Percentiles rank a stretch among this genome's conserved stretches.
Evolutionary conservation across 2,329 filamentous ascomycete species (phyloP).

Genomic region (Colletotrichum gigasporum): DNA sequence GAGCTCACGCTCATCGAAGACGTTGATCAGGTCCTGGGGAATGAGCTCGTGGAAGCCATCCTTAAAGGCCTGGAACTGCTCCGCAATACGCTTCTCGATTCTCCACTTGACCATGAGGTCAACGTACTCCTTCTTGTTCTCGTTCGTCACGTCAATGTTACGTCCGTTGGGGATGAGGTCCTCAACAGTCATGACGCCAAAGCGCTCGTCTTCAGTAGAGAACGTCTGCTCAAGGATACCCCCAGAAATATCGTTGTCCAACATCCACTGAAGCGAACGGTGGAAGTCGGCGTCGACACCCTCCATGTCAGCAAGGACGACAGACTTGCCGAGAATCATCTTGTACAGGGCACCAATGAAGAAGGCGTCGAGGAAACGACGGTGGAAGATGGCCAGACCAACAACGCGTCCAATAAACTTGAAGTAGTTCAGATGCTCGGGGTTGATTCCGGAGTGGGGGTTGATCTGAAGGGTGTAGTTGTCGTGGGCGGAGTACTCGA

Average conservation of each 20-base stretch:
- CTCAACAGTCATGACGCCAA: conserved; percentile 92
- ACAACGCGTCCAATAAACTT: conserved; percentile 99
- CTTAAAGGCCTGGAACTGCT: conserved; percentile 98
- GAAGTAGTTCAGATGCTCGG: conserved; percentile 99
- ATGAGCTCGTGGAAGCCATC: conserved; percentile 98
- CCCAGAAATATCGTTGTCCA: conserved; percentile 95
- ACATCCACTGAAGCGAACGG: conserved; percentile 93
- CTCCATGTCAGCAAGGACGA: conserved; percentile 95
- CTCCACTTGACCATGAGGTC: conserved; percentile 99
- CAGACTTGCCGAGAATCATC: conserved; percentile 96
- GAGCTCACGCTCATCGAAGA: conserved; percentile 97
- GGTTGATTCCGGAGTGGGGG: conserved; percentile 98
- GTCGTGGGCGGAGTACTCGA: conserved; percentile 99
- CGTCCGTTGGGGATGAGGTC: conserved; percentile 91
- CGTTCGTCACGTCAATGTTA: conserved; percentile 95
- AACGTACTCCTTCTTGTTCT: conserved; percentile 99
- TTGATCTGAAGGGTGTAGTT: conserved; percentile 99
- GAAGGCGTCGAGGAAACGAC: conserved; percentile 96
- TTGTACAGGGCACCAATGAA: conserved; percentile 99
- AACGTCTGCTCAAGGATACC: conserved; percentile 96
- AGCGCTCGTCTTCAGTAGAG: conserved; percentile 95
- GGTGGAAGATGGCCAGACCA: conserved; percentile 96
- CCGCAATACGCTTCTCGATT: conserved; percentile 97
- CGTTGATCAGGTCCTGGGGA: conserved; percentile 94
- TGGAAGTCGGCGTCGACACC: conserved; percentile 99